A percentile compares a stretch with the other conserved stretches of the same genome.
Conservation (phyloP, 2,329 filamentous ascomycete genomes). For the Colletotrichum sp. region DNA sequence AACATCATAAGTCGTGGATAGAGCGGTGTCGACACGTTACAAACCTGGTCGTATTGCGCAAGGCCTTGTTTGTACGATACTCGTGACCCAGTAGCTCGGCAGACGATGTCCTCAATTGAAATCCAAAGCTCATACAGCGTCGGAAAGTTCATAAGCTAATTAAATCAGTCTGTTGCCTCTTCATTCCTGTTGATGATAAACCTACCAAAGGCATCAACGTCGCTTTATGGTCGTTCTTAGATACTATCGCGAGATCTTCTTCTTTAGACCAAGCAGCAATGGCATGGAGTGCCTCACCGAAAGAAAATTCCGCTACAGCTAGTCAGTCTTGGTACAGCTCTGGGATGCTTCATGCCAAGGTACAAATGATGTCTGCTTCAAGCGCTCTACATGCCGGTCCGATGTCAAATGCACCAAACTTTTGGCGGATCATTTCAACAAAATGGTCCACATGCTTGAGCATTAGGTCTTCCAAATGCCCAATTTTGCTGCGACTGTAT, state of each 20-base stretch:
- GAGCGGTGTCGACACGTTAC: neutral
- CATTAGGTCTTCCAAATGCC: slow-evolving; percentile 27
- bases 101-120: neutral
- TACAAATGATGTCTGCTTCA: slow-evolving; percentile 6
- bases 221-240: slow-evolving; percentile 32
- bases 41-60: neutral
- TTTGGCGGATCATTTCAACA: neutral
- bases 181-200: neutral
- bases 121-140: neutral
- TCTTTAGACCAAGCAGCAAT: slow-evolving; percentile 26
- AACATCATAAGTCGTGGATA: neutral
- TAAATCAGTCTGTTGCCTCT: neutral
- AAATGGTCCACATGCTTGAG: slow-evolving; percentile 24
- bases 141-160: neutral
- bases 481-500: slow-evolving; percentile 30
- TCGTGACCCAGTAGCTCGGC: neutral
- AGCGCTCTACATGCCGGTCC: neutral
- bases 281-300: slow-evolving; percentile 26
- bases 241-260: slow-evolving; percentile 25
- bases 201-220: slow-evolving; percentile 31
- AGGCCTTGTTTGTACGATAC: neutral
- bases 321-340: neutral
- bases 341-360: neutral
- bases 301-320: slow-evolving; percentile 28
- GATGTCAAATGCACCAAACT: neutral